Percentiles rank a stretch among this genome's conserved stretches.
Evolutionary conservation across 2,329 filamentous ascomycete genomes (phyloP).

Genomic region (Talaromyces sp.): DNA sequence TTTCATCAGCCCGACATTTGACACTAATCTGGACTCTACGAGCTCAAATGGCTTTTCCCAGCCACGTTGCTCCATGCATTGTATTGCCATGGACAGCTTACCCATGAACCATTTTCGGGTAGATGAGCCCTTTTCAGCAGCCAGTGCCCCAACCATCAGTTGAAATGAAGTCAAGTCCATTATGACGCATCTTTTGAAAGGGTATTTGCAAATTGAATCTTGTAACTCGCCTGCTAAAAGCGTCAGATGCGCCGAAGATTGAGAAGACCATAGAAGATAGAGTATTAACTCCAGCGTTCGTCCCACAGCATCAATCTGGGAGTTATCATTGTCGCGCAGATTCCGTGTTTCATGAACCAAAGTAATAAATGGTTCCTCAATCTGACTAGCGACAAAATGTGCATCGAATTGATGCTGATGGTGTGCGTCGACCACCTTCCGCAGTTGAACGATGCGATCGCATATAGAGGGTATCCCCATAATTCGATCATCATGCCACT

Average conservation of each 20-base stretch:
- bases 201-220: slow-evolving; percentile 12
- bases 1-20: too few species aligned
- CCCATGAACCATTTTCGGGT: slow-evolving; percentile 27
- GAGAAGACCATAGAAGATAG: slow-evolving; percentile 21
- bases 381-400: too few species aligned
- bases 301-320: background rate
- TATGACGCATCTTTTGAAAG: slow-evolving; percentile 21
- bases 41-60: too few species aligned
- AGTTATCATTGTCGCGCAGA: background rate
- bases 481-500: too few species aligned
- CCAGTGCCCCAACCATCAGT: slow-evolving; percentile 27
- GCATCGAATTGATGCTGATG: too few species aligned
- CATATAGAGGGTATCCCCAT: too few species aligned
- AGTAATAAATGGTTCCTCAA: too few species aligned
- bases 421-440: too few species aligned
- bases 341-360: too few species aligned
- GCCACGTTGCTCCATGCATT: too few species aligned
- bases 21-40: too few species aligned
- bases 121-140: slow-evolving; percentile 17
- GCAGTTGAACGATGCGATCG: too few species aligned
- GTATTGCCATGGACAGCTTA: background rate
- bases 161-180: slow-evolving; percentile 28
- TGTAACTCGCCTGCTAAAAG: slow-evolving; percentile 21
- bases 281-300: slow-evolving; percentile 25
- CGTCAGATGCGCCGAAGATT: slow-evolving; percentile 9